Evolutionary conservation across 495 filamentous ascomycete genomes (phyloP).

Genomic region (Pseudomonodictys pantanalensis): DNA sequence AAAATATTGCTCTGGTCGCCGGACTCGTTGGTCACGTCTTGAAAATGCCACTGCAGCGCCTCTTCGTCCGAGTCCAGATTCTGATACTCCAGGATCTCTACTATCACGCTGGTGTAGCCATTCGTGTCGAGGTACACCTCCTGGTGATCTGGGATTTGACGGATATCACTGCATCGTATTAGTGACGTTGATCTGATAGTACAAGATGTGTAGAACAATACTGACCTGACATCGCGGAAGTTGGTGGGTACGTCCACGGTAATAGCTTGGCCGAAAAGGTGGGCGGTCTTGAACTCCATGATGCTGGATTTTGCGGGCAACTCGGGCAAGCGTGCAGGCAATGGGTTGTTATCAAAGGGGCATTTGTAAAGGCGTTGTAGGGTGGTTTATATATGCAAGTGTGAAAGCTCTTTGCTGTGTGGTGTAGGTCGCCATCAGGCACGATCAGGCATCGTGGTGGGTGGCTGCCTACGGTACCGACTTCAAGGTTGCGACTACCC

Average conservation of each 20-base stretch:
- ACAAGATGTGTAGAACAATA: constrained; percentile 15
- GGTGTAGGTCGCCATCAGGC: constrained; percentile 30
- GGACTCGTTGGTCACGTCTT: constrained; percentile 60
- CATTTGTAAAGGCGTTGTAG: not conserved
- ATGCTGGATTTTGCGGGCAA: not conserved
- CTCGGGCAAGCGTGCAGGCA: not conserved
- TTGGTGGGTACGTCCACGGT: constrained; percentile 64
- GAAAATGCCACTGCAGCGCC: constrained; percentile 71
- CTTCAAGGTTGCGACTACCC: no score
- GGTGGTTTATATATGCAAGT: constrained; percentile 7
- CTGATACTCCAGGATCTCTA: constrained; percentile 86
- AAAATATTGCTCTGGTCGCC: constrained; percentile 45
- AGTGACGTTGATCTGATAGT: constrained; percentile 2
- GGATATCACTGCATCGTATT: constrained; percentile 59
- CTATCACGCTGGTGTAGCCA: constrained; percentile 75
- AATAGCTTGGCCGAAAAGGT: constrained; percentile 81
- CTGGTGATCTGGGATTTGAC: constrained; percentile 90
- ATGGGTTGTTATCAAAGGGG: not conserved
- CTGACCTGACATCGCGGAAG: constrained; percentile 80
- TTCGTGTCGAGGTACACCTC: constrained; percentile 83
- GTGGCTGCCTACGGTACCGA: constrained; percentile 22
- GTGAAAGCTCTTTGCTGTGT: not conserved
- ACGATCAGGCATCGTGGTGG: constrained; percentile 24
- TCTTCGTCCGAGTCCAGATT: constrained; percentile 56
- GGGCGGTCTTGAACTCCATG: constrained; percentile 53